Evolutionary conservation across 345 rosid genomes (phyloP).

Genomic region (Citrus medica): DNA sequence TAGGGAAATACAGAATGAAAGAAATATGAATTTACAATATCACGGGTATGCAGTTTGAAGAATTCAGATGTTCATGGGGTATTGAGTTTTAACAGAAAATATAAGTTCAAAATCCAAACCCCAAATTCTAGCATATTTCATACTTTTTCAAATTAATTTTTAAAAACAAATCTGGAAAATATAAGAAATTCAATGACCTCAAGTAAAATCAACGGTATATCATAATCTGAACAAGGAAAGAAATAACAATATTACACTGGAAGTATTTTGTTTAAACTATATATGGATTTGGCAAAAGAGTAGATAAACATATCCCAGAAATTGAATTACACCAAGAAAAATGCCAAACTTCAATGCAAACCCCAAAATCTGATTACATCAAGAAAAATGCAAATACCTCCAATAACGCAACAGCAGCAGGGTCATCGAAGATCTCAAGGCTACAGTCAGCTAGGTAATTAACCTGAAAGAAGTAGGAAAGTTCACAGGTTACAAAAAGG

Average conservation of each 20-base stretch:
- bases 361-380: neutral
- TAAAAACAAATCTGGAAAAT: neutral
- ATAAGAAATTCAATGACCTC: neutral
- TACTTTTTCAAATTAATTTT: neutral
- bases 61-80: neutral
- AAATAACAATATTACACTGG: neutral
- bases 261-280: neutral
- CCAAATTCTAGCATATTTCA: neutral
- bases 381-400: slow-evolving; percentile 50
- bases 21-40: neutral
- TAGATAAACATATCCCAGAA: neutral
- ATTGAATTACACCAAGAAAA: neutral
- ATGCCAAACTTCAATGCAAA: neutral
- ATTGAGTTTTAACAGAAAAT: neutral
- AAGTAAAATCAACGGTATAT: neutral
- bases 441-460: slow-evolving; percentile 86
- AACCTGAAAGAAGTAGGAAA: slow-evolving; percentile 37
- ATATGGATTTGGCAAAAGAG: slow-evolving; percentile 9
- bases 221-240: neutral
- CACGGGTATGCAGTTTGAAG: neutral
- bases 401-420: slow-evolving; percentile 70
- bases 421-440: slow-evolving; percentile 88
- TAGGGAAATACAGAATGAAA: slow-evolving; percentile 17
- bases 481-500: neutral
- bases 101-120: neutral